Base-by-base conservation (phyloP, 768 basidiomycete genomes). In the Russula ochroleuca region DNA sequence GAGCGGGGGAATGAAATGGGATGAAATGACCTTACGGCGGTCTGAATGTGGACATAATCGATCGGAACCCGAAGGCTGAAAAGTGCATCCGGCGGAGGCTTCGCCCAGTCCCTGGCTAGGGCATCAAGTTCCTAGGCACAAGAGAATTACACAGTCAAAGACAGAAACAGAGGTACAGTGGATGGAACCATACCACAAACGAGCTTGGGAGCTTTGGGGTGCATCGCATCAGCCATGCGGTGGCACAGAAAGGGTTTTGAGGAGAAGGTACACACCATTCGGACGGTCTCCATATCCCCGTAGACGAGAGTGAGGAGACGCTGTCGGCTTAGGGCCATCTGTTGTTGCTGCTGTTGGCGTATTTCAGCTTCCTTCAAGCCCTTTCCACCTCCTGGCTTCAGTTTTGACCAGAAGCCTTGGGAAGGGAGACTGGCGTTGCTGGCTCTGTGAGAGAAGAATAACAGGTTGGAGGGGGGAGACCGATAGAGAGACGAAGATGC, bases 261-360 rank as follows among this genome's bases (percentile, higher is more conserved):
- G 28, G 28, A 28, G 28, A 45, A 37, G 28, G 33, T 59, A 72
- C 78, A 59, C 61, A 86, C 88, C 79, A 88, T 84, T 67, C 86
- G 81, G 63, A 94, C 80, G 9, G 92, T 93, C 76, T 94, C 92
- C 86, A 92, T 90, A 43, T 93, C 92, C 59, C 80, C 88, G 73
- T 86, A 90, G 10, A 84, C 85, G 62, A 94, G 83, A 63, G 92
- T 94, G 69, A 94, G 80, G 67, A 91, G 83, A 64, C 88, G 84
- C 68, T 88, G 87, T 59, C 89, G 77, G 28, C 86, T 79, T 69
- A 92, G 80, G 3, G 88, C 83, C 85, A 89, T 88, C 23, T 81
- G 81, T 1, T 68, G 65, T 23, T 80, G 77, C 61, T 75, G 77
- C 59, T 75, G 77, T 53, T 81, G 78, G 68, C 82, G 79, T 67